Evolutionary conservation across 495 filamentous ascomycete genomes (phyloP), one percentile per base, ranked within the genome.

Genomic region (Daldinia caldariorum): DNA sequence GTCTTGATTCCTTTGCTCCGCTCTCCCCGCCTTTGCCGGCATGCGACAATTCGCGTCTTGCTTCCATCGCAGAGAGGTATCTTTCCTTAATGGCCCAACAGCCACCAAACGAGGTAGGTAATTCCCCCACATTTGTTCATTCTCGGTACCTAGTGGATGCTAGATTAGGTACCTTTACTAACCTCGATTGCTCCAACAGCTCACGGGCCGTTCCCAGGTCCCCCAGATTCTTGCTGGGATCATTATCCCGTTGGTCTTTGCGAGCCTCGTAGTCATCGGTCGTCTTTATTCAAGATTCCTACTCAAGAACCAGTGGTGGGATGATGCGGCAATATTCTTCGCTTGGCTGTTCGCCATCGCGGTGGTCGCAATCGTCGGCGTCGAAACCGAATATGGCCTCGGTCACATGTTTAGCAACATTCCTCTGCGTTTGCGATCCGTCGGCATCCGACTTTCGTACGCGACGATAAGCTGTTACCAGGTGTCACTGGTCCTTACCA

Each of bases 401-500:
- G 70, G 70, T 18, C 70, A 72, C 61, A 65, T 29, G 14, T 72
- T 72, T 35, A 63, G 60, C 39, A 68, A 68, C 18, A 66, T 72
- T 49, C 70, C 70, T n/a, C 64, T 72, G 26, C 47, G 34, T 0
- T 47, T 72, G n/a, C 70, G 70, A 50, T 65, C 70, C 41, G 31
- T 64, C 31, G 70, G 70, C 51, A 72, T 72, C 57, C 64, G 70
- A 18, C 41, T 72, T 26, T 72, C 70, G 5, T 72, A 58, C 26
- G 70, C 50, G 29, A 68, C 70, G 4, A 65, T 72, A 43, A 62
- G 61, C 50, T 67, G 73, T 53, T 80, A 82, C 64, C 80, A 82
- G 63, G 72, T 79, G 8, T 74, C 70, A 43, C 70, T 82, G 16
- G 73, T 74, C 68, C 64, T 80, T 7, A 82, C 70, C 13, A 82